phyloP scores from a whole-genome alignment of 2,329 filamentous ascomycete species.

The Calonectria ilicicola region DNA sequence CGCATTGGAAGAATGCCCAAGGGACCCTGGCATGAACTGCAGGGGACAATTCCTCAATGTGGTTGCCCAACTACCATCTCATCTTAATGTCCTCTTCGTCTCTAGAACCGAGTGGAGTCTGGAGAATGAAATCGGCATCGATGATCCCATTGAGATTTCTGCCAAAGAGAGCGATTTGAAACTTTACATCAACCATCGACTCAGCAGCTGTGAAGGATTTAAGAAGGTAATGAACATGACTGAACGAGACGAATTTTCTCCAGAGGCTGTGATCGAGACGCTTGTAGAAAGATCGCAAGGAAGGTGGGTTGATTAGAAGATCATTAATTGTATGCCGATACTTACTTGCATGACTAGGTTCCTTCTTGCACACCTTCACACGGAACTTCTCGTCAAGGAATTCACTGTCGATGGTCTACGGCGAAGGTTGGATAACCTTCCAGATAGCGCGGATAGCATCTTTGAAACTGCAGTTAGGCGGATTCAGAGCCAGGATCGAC shows the following conservation, averaged over 20 bases:
- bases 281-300: neutral
- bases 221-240: neutral
- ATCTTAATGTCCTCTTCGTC: neutral
- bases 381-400: neutral
- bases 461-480: neutral
- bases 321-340: no score
- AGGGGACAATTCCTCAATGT: neutral
- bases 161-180: neutral
- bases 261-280: neutral
- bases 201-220: neutral
- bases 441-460: neutral
- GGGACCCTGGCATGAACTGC: neutral
- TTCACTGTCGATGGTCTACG: neutral
- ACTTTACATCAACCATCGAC: neutral
- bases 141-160: neutral
- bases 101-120: neutral
- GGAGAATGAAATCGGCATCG: neutral
- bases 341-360: neutral
- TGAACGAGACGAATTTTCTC: neutral
- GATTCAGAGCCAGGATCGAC: neutral
- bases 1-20: neutral
- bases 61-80: neutral
- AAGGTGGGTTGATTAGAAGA: neutral
- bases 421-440: neutral
- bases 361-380: slow-evolving; percentile 13